Evolutionary conservation across 1,139 yeast genomes (phyloP).

Genomic region (Pichia sp.): DNA sequence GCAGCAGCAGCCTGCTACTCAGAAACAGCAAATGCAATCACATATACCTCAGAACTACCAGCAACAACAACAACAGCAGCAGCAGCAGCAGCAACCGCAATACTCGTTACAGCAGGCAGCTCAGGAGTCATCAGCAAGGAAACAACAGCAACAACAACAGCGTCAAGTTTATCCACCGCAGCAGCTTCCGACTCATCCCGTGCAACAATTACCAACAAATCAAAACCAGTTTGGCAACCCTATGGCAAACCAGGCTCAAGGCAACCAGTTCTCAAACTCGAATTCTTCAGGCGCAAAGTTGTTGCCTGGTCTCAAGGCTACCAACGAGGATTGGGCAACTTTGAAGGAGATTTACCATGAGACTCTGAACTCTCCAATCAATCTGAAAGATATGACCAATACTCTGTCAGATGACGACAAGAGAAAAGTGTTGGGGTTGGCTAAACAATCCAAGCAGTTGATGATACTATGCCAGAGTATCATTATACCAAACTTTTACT

Average conservation of each 20-base stretch:
- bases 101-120: conserved; percentile 11
- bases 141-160: conserved; percentile 19
- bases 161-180: conserved; percentile 7
- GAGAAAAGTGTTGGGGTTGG: conserved; percentile 54
- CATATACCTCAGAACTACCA: neutral
- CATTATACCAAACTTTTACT: conserved; percentile 70
- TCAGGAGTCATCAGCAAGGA: conserved; percentile 11
- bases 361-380: conserved; percentile 62
- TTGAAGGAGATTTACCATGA: conserved; percentile 65
- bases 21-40: neutral
- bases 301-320: conserved; percentile 34
- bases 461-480: conserved; percentile 65
- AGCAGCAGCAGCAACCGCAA: conserved; percentile 7
- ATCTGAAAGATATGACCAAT: conserved; percentile 61
- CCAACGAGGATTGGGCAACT: conserved; percentile 49
- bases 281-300: conserved; percentile 30
- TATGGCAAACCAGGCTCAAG: conserved; percentile 14
- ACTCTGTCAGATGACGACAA: conserved; percentile 62
- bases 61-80: conserved; percentile 7
- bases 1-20: neutral
- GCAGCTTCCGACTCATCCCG: conserved; percentile 9
- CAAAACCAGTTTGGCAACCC: conserved; percentile 29
- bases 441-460: conserved; percentile 57
- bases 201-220: conserved; percentile 27
- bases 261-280: conserved; percentile 19